These are phyloP conservation scores for Suhomyces yuchorum DNA, from an alignment of 1,139 yeast species.

Conservation along the genomic window DNA sequence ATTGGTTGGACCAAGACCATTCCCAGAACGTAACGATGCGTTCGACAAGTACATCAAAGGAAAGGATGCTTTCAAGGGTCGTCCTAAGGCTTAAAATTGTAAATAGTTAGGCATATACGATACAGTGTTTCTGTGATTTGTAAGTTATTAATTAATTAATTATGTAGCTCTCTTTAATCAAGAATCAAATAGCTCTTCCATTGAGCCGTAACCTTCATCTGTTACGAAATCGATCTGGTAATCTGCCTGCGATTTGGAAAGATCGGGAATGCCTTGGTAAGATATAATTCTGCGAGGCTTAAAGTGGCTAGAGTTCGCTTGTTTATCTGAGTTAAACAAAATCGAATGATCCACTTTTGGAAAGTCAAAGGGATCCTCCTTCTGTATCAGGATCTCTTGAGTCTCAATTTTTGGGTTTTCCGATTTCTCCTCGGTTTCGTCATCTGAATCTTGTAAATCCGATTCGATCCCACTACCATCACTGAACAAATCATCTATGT, in stretches of 20 bases:
- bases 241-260: conserved; percentile 8
- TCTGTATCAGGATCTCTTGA: neutral
- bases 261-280: conserved; percentile 4
- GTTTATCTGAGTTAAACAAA: neutral
- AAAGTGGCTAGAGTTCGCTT: neutral
- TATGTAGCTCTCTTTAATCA: neutral
- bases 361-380: conserved; percentile 7
- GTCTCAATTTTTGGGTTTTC: neutral
- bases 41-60: conserved; percentile 78
- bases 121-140: conserved; percentile 26
- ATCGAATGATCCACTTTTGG: conserved; percentile 6
- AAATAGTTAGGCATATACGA: conserved; percentile 14
- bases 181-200: conserved; percentile 25
- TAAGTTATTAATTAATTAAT: conserved; percentile 7
- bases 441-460: conserved; percentile 4
- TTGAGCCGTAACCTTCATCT: conserved; percentile 23
- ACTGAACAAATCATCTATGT: conserved; percentile 23
- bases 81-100: conserved; percentile 5
- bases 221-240: conserved; percentile 10
- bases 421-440: neutral
- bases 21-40: conserved; percentile 87
- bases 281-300: conserved; percentile 4
- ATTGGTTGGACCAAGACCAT: conserved; percentile 85
- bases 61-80: conserved; percentile 38
- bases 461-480: conserved; percentile 13